Evolutionary conservation across 306 rosid genomes (phyloP), one percentile per base, ranked within the genome.

Genomic region (Dalbergia cochinchinensis): DNA sequence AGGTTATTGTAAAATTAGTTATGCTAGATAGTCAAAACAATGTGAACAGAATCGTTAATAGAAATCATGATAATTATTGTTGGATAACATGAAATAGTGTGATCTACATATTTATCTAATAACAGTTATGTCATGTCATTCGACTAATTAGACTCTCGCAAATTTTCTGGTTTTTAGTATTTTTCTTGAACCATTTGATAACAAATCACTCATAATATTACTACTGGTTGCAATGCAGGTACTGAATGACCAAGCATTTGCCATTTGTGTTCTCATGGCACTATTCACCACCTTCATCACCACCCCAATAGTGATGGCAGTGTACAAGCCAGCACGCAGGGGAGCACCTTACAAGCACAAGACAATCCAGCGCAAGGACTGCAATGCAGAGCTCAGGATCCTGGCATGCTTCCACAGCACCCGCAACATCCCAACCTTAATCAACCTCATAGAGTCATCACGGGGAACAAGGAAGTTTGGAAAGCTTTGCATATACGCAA

Each of bases 281-380:
- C 65, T 92, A 67, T 85, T 90, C 75, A 92, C 97, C 5, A 92
- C 97, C 69, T 90, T 92, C 85, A 88, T 92, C 65, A 87, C 97
- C 59, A 92, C 97, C 16, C 97, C 94, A 74, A 72, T 88, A 26
- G 94, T 92, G 42, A 80, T 86, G 88, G 91, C 87, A 1, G 73
- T 90, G 44, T 92, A 90, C 63, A 90, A 83, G 62, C 97, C 97
- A 3, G 97, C 97, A 10, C 51, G 94, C 0, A 82, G 69, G 14
- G 97, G 91, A 73, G 87, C 88, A 34, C 94, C 97, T 0, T 92
- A 90, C 87, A 92, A 85, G 81, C 82, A 90, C 55, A 90, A 79
- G 41, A 87, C 83, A 35, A 62, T 92, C 16, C 84, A 78, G 31
- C 87, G 90, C 22, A 88, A 67, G 53, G 87, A 84, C 6, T 74